Base-by-base conservation (phyloP, 352 stramenopile genomes). In the Phytophthora pseudosyringae region DNA sequence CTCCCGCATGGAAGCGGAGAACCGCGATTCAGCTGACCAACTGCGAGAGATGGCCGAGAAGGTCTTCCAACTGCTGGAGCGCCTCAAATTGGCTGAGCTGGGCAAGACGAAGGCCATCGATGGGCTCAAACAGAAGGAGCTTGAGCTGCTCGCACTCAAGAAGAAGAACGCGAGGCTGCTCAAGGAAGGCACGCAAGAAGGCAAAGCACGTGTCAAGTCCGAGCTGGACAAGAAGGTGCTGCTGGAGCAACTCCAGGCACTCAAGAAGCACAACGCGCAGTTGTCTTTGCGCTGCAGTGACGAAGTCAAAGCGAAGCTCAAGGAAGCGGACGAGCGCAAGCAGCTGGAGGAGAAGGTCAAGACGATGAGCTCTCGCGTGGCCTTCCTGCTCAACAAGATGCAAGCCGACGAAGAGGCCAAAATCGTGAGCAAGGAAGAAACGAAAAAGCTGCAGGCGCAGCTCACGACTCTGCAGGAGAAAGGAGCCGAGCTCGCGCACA, bases 1-100 rank as follows among this genome's bases (percentile, higher is more conserved):
- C 5, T 86, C 97, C 7, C 89, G 94, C 4, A 98, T 99, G 90
- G 95, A 99, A 64, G 89, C 91, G 10, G 97, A 99, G 68, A 97
- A 97, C 59, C 82, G 95, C 28, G 94, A 98, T 65, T 97, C 87
- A 29, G 93, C 91, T 12, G 95, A 99, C 52, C 94, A 99, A 71
- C 76, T 99, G 4, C 87, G 95, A 10, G 95, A 99, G 71, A 99
- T 99, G 95, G 95, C 97, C 10, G 95, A 99, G 69, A 99, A 98
- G 68, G 69, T 97, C 26, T 99, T 99, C 68, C 93, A 99, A 71
- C 70, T 99, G 36, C 80, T 99, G 9, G 96, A 99, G 68, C 75
- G 97, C 0, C 85, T 99, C 26, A 99, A 99, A 67, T 75, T 99
- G 33, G 93, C 96, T 5, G 96, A 99, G 62, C 64, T 99, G 7